Base-by-base conservation (phyloP, 1,284 basidiomycete species). In the Ceratobasidium sp. region DNA sequence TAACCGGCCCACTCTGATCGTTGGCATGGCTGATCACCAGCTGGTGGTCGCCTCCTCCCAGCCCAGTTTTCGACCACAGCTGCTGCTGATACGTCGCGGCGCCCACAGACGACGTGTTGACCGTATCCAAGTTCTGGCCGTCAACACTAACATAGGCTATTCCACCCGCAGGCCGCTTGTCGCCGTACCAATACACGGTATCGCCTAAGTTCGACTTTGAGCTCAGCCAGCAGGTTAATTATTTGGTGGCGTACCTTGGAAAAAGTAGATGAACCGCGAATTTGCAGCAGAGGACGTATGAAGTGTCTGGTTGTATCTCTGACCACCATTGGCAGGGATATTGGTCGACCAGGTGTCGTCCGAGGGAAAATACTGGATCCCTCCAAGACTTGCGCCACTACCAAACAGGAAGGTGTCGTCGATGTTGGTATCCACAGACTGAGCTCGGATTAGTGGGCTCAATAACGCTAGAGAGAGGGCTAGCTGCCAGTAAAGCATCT, bases 11-110 rank as follows among this genome's bases (percentile, higher is more conserved):
- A 50, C 38, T 20, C 23, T 65, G 62, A n/a, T 30, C 48, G 44
- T 52, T n/a, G 4, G 14, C 30, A 41, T 50, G 62, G 14, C 62
- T 65, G n/a, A 66, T 33, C 10, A 66, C 65, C 18, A 66, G 1
- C 30, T 66, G 65, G 35, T 66, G 44, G 20, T 66, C 65, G 23
- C 65, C 65, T 18, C 16, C 5, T 6, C 44, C 65, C 3, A 66
- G n/a, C 7, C 46, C 44, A 7, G 65, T 66, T 35, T 66, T 66
- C 12, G 44, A 50, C 65, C 65, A 66, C 8, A 66, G 65, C 44
- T 23, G 44, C 30, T 66, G 65, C 20, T 66, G 65, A 38, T 64
- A 64, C 20, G 48, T 14, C 48, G 3, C 48, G 20, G 55, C n/a
- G 12, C 16, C 16, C 18, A 10, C 12, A 3, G 65, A 6, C 12